Evolutionary conservation across 164 flowering plant species (phyloP).

Genomic region (Liquidambar formosana): DNA sequence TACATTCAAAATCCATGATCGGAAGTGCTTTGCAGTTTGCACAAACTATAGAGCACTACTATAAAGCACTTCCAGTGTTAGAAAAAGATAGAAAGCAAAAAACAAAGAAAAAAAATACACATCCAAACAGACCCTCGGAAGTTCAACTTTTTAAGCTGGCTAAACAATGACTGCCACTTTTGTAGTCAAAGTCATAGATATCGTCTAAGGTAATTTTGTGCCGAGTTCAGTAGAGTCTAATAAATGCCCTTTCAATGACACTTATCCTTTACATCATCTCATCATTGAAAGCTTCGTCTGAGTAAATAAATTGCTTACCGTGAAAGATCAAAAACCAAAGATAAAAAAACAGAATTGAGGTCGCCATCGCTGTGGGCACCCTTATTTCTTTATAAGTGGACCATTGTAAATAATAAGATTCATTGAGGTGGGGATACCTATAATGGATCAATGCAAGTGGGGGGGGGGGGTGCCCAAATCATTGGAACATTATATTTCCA

Average conservation of each 20-base stretch:
- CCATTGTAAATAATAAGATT: too few species aligned
- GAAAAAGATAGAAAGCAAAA: too few species aligned
- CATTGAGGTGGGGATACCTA: background rate
- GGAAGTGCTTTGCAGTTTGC: too few species aligned
- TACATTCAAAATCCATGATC: too few species aligned
- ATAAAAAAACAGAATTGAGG: too few species aligned
- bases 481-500: constrained; percentile 25
- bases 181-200: constrained; percentile 24
- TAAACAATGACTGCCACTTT: constrained; percentile 8
- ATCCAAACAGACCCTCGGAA: constrained; percentile 1
- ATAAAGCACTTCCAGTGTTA: too few species aligned
- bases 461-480: constrained; percentile 19
- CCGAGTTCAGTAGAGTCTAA: background rate
- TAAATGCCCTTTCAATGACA: constrained; percentile 8
- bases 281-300: too few species aligned
- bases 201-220: constrained; percentile 7
- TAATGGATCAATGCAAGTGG: background rate
- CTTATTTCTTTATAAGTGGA: background rate
- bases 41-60: too few species aligned
- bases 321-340: too few species aligned
- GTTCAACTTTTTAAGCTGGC: background rate
- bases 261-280: constrained; percentile 7
- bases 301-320: too few species aligned
- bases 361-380: background rate
- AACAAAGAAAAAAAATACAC: too few species aligned